These are phyloP conservation scores for Boletellus emodensis DNA, from an alignment of 768 basidiomycete species.

Conservation along the genomic window DNA sequence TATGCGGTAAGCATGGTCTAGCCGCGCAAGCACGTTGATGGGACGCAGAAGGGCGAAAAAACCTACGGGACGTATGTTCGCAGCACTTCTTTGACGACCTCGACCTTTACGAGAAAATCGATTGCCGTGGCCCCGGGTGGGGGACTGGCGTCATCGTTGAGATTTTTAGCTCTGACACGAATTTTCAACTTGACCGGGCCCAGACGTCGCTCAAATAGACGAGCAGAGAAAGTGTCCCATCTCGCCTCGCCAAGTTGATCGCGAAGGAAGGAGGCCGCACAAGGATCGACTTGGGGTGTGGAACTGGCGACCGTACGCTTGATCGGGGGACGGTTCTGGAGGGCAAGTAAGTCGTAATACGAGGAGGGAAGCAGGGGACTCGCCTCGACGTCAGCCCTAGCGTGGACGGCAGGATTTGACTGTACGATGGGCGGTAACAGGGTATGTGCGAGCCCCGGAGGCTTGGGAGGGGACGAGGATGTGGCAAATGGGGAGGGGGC, in stretches of 20 bases:
- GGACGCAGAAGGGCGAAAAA: not conserved
- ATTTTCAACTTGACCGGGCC: slow-evolving; percentile 37
- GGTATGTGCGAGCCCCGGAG: slow-evolving; percentile 24
- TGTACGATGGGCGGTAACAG: slow-evolving; percentile 33
- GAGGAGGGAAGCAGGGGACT: not conserved
- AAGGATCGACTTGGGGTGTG: slow-evolving; percentile 37
- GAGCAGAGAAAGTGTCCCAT: slow-evolving; percentile 45
- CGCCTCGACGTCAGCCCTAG: slow-evolving; percentile 24
- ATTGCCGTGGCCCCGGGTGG: slow-evolving; percentile 40
- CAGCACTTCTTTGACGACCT: slow-evolving; percentile 47
- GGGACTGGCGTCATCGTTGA: slow-evolving; percentile 26
- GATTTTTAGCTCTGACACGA: slow-evolving; percentile 29
- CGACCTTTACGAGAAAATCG: slow-evolving; percentile 51
- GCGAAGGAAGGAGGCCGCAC: slow-evolving; percentile 42
- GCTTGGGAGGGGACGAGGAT: slow-evolving; percentile 23
- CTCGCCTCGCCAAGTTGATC: slow-evolving; percentile 41
- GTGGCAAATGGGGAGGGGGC: slow-evolving; percentile 14
- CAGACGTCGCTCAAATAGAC: slow-evolving; percentile 43
- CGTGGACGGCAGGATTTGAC: slow-evolving; percentile 29
- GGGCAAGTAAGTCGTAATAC: slow-evolving; percentile 9
- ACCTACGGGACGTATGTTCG: slow-evolving; percentile 49
- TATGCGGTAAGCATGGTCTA: slow-evolving; percentile 21
- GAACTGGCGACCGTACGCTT: slow-evolving; percentile 23
- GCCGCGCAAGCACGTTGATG: slow-evolving; percentile 3
- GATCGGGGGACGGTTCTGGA: slow-evolving; percentile 25